Conservation (phyloP, 1,284 basidiomycete species). For the Xerocomus amazonicus region DNA sequence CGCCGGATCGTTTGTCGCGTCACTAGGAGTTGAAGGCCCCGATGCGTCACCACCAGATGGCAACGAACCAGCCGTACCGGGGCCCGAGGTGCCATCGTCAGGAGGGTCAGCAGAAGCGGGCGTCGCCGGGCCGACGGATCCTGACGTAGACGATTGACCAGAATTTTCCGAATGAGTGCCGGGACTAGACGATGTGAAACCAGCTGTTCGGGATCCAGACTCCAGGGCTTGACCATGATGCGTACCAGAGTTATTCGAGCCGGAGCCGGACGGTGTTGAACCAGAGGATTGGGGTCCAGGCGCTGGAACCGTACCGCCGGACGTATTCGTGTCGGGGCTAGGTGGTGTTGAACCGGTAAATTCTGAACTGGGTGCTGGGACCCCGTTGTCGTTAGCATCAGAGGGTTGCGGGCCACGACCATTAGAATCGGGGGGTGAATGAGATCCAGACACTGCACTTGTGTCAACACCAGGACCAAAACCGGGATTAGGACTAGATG, state of each 20-base stretch:
- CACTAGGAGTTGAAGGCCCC: no score
- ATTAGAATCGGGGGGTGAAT: no score
- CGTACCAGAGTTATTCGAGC: neutral
- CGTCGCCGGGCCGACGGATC: neutral
- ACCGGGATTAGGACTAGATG: conserved; percentile 8
- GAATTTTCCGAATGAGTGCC: neutral
- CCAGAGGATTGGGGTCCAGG: neutral
- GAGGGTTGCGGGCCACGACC: neutral
- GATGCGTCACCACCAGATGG: no score
- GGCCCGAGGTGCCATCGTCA: neutral
- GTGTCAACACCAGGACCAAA: neutral
- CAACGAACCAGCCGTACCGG: neutral
- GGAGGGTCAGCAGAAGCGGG: neutral
- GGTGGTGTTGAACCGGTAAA: neutral
- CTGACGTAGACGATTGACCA: conserved; percentile 2
- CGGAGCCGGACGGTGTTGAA: neutral
- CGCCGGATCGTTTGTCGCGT: no score
- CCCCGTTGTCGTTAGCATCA: neutral
- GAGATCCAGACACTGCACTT: neutral
- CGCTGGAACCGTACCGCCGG: neutral
- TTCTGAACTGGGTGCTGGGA: neutral
- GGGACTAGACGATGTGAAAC: neutral
- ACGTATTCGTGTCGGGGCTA: neutral
- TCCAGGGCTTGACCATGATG: neutral
- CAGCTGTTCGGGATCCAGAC: conserved; percentile 1